These are phyloP conservation scores for Mucor piriformis DNA, from an alignment of 371 early-diverging fungal genomes.

Conservation along the genomic window DNA sequence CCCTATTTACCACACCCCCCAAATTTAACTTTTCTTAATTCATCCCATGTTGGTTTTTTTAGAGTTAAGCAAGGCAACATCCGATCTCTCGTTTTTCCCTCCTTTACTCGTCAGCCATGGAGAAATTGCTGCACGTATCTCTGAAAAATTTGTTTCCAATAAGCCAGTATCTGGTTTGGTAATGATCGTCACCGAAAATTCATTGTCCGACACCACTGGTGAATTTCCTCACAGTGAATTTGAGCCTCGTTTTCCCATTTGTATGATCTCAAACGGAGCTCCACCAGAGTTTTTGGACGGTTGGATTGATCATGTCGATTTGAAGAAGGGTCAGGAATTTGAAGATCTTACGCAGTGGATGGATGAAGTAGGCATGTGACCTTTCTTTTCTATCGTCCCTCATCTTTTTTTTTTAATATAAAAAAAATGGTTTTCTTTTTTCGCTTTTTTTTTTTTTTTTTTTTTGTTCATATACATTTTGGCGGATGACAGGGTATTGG, in stretches of 20 bases:
- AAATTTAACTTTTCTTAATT: no score
- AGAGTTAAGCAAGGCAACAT: slow-evolving; percentile 29
- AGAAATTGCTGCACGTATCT: slow-evolving; percentile 31
- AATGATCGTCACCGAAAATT: slow-evolving; percentile 15
- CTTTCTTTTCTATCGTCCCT: not conserved
- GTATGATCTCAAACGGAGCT: slow-evolving; percentile 2
- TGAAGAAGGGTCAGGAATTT: slow-evolving; percentile 3
- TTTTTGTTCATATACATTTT: not conserved
- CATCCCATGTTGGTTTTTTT: no score
- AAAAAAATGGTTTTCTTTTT: not conserved
- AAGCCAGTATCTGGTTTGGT: slow-evolving; percentile 46
- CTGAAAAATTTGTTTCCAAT: slow-evolving; percentile 44
- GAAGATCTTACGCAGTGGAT: slow-evolving; percentile 31
- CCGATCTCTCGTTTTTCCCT: slow-evolving; percentile 40
- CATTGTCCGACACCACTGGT: not conserved
- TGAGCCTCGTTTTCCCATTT: slow-evolving; percentile 45
- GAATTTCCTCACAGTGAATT: slow-evolving; percentile 30
- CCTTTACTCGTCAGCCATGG: slow-evolving; percentile 42
- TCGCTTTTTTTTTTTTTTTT: slow-evolving; percentile 5
- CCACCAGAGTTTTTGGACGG: slow-evolving; percentile 34
- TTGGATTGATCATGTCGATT: slow-evolving; percentile 24
- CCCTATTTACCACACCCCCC: no score
- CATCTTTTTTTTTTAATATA: not conserved
- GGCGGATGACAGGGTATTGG: slow-evolving; percentile 33
- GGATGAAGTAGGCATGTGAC: slow-evolving; percentile 31